phyloP scores from a whole-genome alignment of 208 protist genomes.

The Crithidia acanthocephali region DNA sequence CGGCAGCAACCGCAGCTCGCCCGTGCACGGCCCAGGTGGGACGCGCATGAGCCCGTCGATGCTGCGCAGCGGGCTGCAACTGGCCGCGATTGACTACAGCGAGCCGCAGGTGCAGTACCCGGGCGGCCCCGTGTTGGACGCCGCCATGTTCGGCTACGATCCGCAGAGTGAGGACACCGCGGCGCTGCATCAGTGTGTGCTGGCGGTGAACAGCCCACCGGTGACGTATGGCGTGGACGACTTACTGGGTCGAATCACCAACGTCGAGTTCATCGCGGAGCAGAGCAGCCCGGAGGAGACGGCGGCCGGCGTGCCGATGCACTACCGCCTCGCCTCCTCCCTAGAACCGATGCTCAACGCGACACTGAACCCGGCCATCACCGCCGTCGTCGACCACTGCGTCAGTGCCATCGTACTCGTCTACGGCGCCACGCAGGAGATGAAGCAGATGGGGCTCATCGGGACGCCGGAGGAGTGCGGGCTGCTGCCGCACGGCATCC shows the following conservation, averaged over 20 bases:
- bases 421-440: slow-evolving; percentile 89
- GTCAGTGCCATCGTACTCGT: slow-evolving; percentile 79
- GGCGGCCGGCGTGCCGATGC: slow-evolving; percentile 25
- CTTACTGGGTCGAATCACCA: slow-evolving; percentile 60
- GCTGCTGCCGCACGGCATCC: slow-evolving; percentile 75
- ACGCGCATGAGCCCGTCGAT: slow-evolving; percentile 34
- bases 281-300: slow-evolving; percentile 27
- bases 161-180: slow-evolving; percentile 45
- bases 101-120: slow-evolving; percentile 34
- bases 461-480: slow-evolving; percentile 82
- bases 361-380: slow-evolving; percentile 65
- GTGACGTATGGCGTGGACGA: slow-evolving; percentile 57
- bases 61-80: slow-evolving; percentile 47
- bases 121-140: slow-evolving; percentile 31
- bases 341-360: slow-evolving; percentile 60
- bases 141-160: slow-evolving; percentile 31
- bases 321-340: slow-evolving; percentile 56
- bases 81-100: slow-evolving; percentile 40
- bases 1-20: slow-evolving; percentile 20
- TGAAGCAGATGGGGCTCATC: slow-evolving; percentile 88
- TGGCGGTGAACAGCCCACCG: slow-evolving; percentile 52
- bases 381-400: slow-evolving; percentile 76
- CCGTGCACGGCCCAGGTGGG: slow-evolving; percentile 20
- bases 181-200: slow-evolving; percentile 52
- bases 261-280: slow-evolving; percentile 67